Evolutionary conservation across 345 rosid species (phyloP).

Genomic region (Xanthoceras sorbifolium): DNA sequence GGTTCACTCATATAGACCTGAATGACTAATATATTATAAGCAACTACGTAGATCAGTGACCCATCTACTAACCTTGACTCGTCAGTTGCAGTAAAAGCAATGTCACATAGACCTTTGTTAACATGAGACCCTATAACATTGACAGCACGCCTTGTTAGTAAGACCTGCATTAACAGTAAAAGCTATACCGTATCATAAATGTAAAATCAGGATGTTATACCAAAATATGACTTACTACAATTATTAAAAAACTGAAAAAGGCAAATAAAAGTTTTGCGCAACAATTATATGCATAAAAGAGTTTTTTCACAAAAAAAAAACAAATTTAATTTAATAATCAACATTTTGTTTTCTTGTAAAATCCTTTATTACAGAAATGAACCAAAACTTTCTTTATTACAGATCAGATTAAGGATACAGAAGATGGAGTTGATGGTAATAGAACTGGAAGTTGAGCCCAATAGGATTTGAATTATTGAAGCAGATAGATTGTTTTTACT

Average conservation of each 20-base stretch:
- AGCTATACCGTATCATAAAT: background rate
- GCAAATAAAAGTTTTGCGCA: background rate
- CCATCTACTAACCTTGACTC: constrained; percentile 57
- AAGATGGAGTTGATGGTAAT: background rate
- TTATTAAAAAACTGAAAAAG: background rate
- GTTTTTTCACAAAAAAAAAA: background rate
- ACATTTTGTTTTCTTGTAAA: background rate
- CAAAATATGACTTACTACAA: background rate
- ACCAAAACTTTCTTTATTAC: background rate
- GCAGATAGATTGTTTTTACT: background rate
- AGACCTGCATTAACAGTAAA: constrained; percentile 50
- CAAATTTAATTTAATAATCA: background rate
- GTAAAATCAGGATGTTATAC: constrained; percentile 6
- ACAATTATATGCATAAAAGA: background rate
- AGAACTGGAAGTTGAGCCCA: background rate
- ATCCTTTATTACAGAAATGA: background rate
- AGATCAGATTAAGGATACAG: background rate
- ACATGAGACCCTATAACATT: constrained; percentile 53
- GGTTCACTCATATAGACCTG: background rate
- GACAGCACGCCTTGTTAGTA: constrained; percentile 51
- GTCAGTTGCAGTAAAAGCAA: constrained; percentile 57
- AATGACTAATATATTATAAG: background rate
- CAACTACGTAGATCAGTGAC: background rate
- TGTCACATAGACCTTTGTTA: constrained; percentile 64
- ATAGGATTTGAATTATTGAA: background rate